Conservation (phyloP, 2,329 filamentous ascomycete genomes). For the Teratosphaeria zuluensis region DNA sequence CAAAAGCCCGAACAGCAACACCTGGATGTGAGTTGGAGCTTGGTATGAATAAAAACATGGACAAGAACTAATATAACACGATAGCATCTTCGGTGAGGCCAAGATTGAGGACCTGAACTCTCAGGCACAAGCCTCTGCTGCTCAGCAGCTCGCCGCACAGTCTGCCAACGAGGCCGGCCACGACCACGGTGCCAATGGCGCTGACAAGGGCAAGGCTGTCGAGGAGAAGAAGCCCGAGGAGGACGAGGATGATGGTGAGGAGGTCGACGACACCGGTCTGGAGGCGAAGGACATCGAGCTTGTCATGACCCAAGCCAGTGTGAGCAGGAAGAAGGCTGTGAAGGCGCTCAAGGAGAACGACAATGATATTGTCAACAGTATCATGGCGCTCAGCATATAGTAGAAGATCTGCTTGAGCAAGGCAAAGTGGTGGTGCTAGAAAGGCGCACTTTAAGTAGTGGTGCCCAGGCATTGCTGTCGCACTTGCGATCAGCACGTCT, state of each 20-base stretch:
- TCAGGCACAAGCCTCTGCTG: slow-evolving; percentile 88
- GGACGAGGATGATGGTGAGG: slow-evolving; percentile 86
- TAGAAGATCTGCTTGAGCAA: neutral
- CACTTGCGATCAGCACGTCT: neutral
- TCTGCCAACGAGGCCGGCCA: slow-evolving; percentile 61
- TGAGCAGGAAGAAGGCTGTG: slow-evolving; percentile 96
- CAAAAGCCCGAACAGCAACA: slow-evolving; percentile 98
- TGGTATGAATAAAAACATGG: slow-evolving; percentile 14
- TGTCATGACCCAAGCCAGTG: slow-evolving; percentile 94
- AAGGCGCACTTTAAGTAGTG: neutral
- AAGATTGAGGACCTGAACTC: slow-evolving; percentile 99
- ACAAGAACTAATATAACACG: neutral
- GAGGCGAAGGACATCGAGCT: slow-evolving; percentile 99
- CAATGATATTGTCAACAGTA: slow-evolving; percentile 99
- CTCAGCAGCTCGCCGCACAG: slow-evolving; percentile 81
- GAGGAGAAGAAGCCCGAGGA: slow-evolving; percentile 54
- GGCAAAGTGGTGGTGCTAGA: neutral
- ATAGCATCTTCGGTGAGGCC: slow-evolving; percentile 96
- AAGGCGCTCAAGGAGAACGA: slow-evolving; percentile 99
- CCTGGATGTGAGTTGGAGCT: slow-evolving; percentile 74
- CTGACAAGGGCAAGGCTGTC: slow-evolving; percentile 63
- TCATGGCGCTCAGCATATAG: slow-evolving; percentile 76
- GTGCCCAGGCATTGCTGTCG: neutral
- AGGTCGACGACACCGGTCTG: slow-evolving; percentile 86
- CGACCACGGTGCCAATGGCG: slow-evolving; percentile 68